Conservation (phyloP, 352 stramenopile genomes). For the Pythium brachiatum region DNA sequence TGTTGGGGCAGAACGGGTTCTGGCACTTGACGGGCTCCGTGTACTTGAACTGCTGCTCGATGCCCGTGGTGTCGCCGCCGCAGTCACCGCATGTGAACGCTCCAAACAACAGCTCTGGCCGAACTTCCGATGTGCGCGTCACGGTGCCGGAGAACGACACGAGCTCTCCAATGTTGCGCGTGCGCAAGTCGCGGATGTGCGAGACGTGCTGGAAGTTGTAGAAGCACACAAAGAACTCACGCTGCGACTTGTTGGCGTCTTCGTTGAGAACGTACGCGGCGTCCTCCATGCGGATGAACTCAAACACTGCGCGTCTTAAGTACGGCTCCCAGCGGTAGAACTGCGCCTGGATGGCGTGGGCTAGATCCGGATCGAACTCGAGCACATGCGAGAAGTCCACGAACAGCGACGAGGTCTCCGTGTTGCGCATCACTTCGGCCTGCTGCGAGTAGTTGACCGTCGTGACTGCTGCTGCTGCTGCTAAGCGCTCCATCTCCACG, state of each 20-base stretch:
- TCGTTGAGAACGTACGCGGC: conserved; percentile 76
- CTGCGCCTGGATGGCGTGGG: conserved; percentile 78
- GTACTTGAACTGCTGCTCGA: conserved; percentile 98
- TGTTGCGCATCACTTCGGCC: conserved; percentile 84
- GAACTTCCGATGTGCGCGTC: conserved; percentile 97
- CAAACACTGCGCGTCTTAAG: conserved; percentile 65
- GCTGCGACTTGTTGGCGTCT: conserved; percentile 72
- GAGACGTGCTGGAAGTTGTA: conserved; percentile 89
- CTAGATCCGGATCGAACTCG: conserved; percentile 78
- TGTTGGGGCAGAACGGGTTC: conserved; percentile 95
- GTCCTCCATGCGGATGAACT: conserved; percentile 78
- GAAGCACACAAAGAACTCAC: conserved; percentile 88
- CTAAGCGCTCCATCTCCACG: conserved; percentile 9
- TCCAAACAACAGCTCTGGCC: conserved; percentile 95
- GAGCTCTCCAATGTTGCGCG: conserved; percentile 92
- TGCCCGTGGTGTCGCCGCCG: conserved; percentile 83
- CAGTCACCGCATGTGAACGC: conserved; percentile 96
- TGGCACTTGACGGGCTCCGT: conserved; percentile 95
- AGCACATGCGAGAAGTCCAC: conserved; percentile 86
- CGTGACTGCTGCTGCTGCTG: background rate
- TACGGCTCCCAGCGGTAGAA: conserved; percentile 87
- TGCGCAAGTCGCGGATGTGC: conserved; percentile 91
- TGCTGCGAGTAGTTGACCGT: conserved; percentile 84
- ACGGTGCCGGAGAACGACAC: conserved; percentile 94
- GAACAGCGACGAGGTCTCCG: conserved; percentile 85